phyloP scores from a whole-genome alignment of 208 protist genomes.

The Leishmania guyanensis region DNA sequence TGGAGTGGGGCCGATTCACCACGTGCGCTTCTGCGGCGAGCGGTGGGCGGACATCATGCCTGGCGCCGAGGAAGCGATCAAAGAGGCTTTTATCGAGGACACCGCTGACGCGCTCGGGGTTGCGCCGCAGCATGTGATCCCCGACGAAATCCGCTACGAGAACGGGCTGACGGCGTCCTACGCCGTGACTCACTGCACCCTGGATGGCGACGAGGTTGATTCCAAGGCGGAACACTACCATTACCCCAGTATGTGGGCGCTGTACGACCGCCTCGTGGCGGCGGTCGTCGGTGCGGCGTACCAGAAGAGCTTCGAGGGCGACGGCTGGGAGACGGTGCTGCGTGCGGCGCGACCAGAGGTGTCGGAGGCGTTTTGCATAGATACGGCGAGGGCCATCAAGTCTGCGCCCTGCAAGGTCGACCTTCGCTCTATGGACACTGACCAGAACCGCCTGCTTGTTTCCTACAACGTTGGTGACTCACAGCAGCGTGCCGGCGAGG shows the following conservation, averaged over 20 bases:
- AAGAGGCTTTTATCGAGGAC: conserved; percentile 44
- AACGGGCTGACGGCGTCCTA: conserved; percentile 54
- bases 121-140: conserved; percentile 32
- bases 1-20: conserved; percentile 32
- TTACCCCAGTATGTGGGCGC: conserved; percentile 55
- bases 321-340: conserved; percentile 54
- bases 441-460: conserved; percentile 42
- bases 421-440: conserved; percentile 40
- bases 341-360: conserved; percentile 32
- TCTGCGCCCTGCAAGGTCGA: conserved; percentile 30
- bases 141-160: conserved; percentile 43
- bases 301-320: conserved; percentile 54
- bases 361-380: conserved; percentile 50
- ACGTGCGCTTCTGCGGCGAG: conserved; percentile 51
- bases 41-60: conserved; percentile 42
- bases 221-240: conserved; percentile 40
- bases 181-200: conserved; percentile 28
- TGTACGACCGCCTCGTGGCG: conserved; percentile 53
- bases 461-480: conserved; percentile 45
- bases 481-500: conserved; percentile 21
- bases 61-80: conserved; percentile 32
- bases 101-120: conserved; percentile 42
- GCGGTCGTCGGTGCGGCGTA: conserved; percentile 36
- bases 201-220: conserved; percentile 48
- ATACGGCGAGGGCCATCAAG: conserved; percentile 43